Base-by-base conservation (phyloP, 2,329 filamentous ascomycete genomes). In the Venturiaceae sp. region DNA sequence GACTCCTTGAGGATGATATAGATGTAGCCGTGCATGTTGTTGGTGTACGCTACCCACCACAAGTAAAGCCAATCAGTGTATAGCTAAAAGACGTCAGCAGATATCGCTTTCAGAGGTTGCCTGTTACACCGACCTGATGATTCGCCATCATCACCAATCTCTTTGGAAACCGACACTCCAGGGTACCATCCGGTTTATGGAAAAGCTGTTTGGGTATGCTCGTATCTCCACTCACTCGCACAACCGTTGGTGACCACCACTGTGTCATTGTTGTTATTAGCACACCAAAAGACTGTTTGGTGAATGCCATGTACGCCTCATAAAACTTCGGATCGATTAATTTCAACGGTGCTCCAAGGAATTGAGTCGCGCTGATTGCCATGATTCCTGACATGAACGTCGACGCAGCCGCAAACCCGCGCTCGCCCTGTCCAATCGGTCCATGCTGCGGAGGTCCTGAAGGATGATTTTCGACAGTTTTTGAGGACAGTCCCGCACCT, bases 11-110 rank as follows among this genome's bases (percentile, higher is more conserved):
- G 76, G 66, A 95, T 92, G 69, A 95, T 95, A 75, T 90, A 95
- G 66, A 95, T 80, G 68, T 90, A 87, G 11, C 91, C 90, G 66
- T 94, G 88, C 83, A 90, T 90, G 57, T 81, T 80, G 59, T 87
- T 88, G 28, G 88, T 90, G 66, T 95, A 95, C n/a, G 85, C 88
- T 28, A 90, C 85, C 90, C 90, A 95, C 90, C 90, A 95, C 7
- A 95, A 81, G 69, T 95, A 95, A 8, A 95, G 74, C 90, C 90
- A 95, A 73, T 95, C 90, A 8, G 90, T 92, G 69, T 95, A 95
- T 56, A 95, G 85, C 81, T 74, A 58, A n/a, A 30, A 28, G 6
- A 8, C 6, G 41, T 64, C 14, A 62, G 59, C 30, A 36, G 41
- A 55, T 14, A 30, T 14, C 19, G 30, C 19, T 13, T 16, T 1